Evolutionary conservation across 805 yeast genomes (phyloP).

Genomic region (Kluyveromyces starmeri): DNA sequence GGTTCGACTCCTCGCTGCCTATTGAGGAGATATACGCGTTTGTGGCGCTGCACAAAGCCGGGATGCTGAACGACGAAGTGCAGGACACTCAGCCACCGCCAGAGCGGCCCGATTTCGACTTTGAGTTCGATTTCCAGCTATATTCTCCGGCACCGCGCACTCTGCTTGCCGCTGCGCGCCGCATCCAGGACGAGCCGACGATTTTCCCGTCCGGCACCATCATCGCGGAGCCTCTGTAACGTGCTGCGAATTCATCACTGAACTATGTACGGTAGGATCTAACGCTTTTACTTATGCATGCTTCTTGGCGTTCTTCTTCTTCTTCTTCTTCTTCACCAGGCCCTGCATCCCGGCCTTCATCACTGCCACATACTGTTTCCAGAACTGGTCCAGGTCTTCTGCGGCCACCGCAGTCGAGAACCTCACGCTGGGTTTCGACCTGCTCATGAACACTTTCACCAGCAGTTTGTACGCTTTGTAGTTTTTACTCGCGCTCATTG

Average conservation of each 20-base stretch:
- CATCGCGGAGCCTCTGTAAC: slow-evolving; percentile 35
- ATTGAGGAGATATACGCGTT: slow-evolving; percentile 64
- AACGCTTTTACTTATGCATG: too few relatives aligned
- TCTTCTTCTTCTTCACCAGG: slow-evolving; percentile 72
- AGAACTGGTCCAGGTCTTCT: slow-evolving; percentile 56
- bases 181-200: slow-evolving; percentile 35
- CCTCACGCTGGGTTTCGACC: slow-evolving; percentile 38
- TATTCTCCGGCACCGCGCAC: slow-evolving; percentile 51
- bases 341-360: slow-evolving; percentile 69
- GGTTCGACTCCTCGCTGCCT: slow-evolving; percentile 37
- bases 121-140: slow-evolving; percentile 41
- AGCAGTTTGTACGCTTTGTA: slow-evolving; percentile 47
- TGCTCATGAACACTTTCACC: slow-evolving; percentile 43
- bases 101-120: slow-evolving; percentile 30
- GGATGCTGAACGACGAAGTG: slow-evolving; percentile 17
- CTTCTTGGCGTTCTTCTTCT: slow-evolving; percentile 30
- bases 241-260: too few relatives aligned
- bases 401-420: slow-evolving; percentile 64
- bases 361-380: slow-evolving; percentile 64
- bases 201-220: slow-evolving; percentile 61
- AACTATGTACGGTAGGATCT: too few relatives aligned
- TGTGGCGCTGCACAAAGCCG: slow-evolving; percentile 43
- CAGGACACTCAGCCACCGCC: slow-evolving; percentile 15
- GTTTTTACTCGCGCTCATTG: slow-evolving; percentile 14
- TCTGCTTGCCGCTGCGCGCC: slow-evolving; percentile 29